phyloP scores from a whole-genome alignment of 129 eudicot species.

The Mikania micrantha region DNA sequence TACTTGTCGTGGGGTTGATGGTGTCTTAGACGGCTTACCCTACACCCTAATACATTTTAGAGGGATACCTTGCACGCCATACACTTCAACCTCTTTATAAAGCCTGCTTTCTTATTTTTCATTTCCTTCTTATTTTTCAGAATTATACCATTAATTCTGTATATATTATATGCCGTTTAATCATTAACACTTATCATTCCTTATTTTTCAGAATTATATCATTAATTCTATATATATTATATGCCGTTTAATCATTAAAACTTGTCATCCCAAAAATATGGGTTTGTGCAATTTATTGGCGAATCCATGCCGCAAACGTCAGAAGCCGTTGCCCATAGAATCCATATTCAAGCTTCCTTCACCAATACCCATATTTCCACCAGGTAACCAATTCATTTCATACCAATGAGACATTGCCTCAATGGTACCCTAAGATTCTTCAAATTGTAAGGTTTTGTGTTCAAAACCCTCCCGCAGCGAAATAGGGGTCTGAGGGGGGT shows the following conservation, averaged over 20 bases:
- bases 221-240: no score
- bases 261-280: slow-evolving; percentile 21
- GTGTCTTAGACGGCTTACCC: slow-evolving; percentile 18
- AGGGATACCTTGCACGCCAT: slow-evolving; percentile 31
- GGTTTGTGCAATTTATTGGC: slow-evolving; percentile 20
- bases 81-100: slow-evolving; percentile 20
- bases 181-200: no score
- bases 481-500: no score
- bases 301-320: slow-evolving; percentile 25
- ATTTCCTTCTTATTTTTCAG: background rate
- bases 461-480: no score
- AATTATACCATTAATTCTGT: no score
- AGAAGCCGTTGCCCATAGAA: slow-evolving; percentile 45
- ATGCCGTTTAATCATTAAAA: background rate
- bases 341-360: slow-evolving; percentile 59
- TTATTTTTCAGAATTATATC: background rate
- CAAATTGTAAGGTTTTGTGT: no score
- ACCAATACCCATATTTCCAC: slow-evolving; percentile 61
- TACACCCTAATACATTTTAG: background rate
- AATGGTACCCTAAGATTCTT: no score
- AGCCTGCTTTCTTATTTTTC: slow-evolving; percentile 2
- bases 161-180: no score
- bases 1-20: background rate
- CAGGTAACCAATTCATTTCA: no score
- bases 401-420: no score